These are phyloP conservation scores for Pyrenophora tritici-repentis DNA, from an alignment of 2,329 filamentous ascomycete genomes.

Conservation along the genomic window DNA sequence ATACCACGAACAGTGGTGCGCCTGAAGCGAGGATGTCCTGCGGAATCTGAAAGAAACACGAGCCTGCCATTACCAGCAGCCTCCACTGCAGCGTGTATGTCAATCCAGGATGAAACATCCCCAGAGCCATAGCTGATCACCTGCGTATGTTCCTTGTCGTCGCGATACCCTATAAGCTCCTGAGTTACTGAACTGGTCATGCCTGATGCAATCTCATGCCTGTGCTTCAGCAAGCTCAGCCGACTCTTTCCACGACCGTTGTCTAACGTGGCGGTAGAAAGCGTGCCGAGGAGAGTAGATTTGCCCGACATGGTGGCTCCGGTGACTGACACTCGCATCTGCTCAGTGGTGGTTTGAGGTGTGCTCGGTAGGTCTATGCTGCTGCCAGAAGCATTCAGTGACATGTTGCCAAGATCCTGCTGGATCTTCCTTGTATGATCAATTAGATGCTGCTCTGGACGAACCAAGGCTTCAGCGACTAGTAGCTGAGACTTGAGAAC, in stretches of 20 bases:
- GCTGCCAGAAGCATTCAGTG: background rate
- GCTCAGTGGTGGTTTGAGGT: constrained; percentile 51
- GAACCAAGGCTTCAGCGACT: constrained; percentile 90
- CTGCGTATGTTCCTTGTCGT: constrained; percentile 37
- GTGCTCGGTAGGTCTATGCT: constrained; percentile 4
- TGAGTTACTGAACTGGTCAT: constrained; percentile 94
- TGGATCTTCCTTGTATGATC: constrained; percentile 20
- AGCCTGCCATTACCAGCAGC: constrained; percentile 72
- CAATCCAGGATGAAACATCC: constrained; percentile 90
- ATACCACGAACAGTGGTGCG: constrained; percentile 86
- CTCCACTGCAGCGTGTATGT: constrained; percentile 82
- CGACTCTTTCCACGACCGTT: constrained; percentile 91
- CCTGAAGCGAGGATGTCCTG: constrained; percentile 85
- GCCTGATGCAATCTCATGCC: constrained; percentile 89
- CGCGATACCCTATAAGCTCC: constrained; percentile 82
- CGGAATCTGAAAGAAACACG: constrained; percentile 89
- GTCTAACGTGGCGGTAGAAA: constrained; percentile 86
- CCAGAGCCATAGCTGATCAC: constrained; percentile 84
- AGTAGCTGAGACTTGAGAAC: constrained; percentile 62
- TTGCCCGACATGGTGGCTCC: constrained; percentile 92
- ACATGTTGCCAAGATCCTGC: constrained; percentile 5
- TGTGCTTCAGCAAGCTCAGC: constrained; percentile 85
- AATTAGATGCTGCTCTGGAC: constrained; percentile 57
- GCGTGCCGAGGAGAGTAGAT: constrained; percentile 83
- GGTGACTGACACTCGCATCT: constrained; percentile 83